Evolutionary conservation across 176 grass and related monocot genomes (phyloP).

Genomic region (Oryza punctata): DNA sequence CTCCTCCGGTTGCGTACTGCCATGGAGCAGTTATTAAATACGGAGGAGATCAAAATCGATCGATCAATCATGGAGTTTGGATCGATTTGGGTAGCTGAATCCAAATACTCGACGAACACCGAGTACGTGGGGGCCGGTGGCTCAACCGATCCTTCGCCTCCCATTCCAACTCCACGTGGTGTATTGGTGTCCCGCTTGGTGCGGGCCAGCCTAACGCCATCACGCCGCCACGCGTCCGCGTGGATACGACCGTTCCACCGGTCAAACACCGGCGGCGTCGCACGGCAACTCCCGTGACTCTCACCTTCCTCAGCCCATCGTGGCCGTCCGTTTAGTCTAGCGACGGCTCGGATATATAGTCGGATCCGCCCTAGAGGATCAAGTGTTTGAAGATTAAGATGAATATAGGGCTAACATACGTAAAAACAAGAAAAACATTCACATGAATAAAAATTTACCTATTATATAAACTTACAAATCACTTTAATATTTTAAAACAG

Average conservation of each 20-base stretch:
- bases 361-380: too few species aligned
- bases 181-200: neutral
- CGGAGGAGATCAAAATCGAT: neutral
- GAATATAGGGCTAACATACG: too few species aligned
- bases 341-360: neutral
- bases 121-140: neutral
- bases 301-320: too few species aligned
- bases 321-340: neutral
- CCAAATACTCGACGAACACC: neutral
- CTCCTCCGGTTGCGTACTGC: neutral
- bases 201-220: neutral
- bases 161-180: neutral
- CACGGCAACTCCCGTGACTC: neutral
- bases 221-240: conserved; percentile 1
- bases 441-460: too few species aligned
- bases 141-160: neutral
- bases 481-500: too few species aligned
- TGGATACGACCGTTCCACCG: neutral
- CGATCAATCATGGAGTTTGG: neutral
- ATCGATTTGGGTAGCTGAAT: too few species aligned
- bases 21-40: too few species aligned
- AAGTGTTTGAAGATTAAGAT: too few species aligned
- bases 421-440: too few species aligned
- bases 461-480: too few species aligned
- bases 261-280: conserved; percentile 29